Percentiles rank a stretch among this genome's conserved stretches.
Conservation (phyloP, 176 grass and related monocot species). For the Neostapfia colusana region DNA sequence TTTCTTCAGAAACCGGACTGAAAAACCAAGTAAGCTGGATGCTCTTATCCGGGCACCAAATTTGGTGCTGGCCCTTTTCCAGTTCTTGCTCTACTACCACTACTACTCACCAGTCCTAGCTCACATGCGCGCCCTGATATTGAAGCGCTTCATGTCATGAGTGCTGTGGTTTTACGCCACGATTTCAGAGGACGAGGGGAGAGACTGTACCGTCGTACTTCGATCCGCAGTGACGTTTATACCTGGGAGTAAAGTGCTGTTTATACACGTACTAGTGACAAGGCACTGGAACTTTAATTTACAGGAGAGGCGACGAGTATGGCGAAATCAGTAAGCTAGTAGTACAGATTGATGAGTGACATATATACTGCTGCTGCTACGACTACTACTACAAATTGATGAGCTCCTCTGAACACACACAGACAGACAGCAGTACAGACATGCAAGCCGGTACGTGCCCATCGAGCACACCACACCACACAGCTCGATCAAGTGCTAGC, state of each 20-base stretch:
- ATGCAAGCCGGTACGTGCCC: neutral
- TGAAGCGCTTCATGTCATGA: constrained; percentile 21
- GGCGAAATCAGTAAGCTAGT: too few species aligned
- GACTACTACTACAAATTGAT: neutral
- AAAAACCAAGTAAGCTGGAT: constrained; percentile 31
- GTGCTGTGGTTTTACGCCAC: constrained; percentile 3
- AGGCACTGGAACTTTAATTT: too few species aligned
- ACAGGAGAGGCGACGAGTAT: too few species aligned
- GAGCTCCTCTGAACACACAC: neutral
- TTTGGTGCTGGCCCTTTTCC: constrained; percentile 41
- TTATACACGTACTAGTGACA: too few species aligned
- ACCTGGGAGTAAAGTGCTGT: too few species aligned
- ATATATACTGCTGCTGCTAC: neutral
- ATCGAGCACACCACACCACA: neutral
- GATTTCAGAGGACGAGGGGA: constrained; percentile 1
- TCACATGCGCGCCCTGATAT: constrained; percentile 41
- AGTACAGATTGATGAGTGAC: too few species aligned
- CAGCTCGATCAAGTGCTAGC: neutral
- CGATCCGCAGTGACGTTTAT: too few species aligned
- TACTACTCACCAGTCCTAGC: neutral
- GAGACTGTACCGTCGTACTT: neutral
- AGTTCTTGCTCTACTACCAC: constrained; percentile 8
- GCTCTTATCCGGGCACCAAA: constrained; percentile 34
- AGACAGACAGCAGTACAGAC: neutral
- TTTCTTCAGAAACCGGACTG: neutral